Percentiles rank a stretch among this genome's conserved stretches.
phyloP scores from a whole-genome alignment of 179 eudicot species.

The Actinidia arguta region DNA sequence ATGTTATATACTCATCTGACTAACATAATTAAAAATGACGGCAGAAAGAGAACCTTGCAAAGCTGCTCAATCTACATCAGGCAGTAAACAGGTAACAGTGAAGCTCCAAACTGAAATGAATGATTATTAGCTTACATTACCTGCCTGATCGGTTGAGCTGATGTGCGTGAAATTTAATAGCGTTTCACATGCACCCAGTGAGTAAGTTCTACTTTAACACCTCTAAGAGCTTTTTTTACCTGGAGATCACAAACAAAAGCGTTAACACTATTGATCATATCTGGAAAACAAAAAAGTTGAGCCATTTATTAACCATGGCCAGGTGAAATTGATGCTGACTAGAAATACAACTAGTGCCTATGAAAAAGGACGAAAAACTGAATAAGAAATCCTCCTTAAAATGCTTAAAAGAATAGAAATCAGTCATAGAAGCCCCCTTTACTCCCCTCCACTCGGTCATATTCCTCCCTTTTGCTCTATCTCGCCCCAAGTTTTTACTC shows the following conservation, averaged over 20 bases:
- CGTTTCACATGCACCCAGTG: constrained; percentile 33
- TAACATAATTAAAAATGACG: too few relatives aligned
- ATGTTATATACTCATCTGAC: too few relatives aligned
- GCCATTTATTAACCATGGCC: background rate
- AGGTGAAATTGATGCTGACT: too few relatives aligned
- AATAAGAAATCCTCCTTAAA: too few relatives aligned
- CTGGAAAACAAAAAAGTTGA: background rate
- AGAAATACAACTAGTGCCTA: too few relatives aligned
- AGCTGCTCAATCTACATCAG: background rate
- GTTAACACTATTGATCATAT: background rate
- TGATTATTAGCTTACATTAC: constrained; percentile 45
- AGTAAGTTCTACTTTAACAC: constrained; percentile 45
- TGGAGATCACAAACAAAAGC: constrained; percentile 6
- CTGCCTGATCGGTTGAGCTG: constrained; percentile 42
- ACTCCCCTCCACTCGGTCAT: too few relatives aligned
- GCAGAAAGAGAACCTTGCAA: background rate
- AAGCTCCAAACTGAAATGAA: background rate
- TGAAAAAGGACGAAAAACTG: too few relatives aligned
- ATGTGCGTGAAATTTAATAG: constrained; percentile 51
- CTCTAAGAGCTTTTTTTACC: constrained; percentile 63
- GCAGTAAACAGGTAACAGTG: background rate
- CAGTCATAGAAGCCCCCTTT: too few relatives aligned
- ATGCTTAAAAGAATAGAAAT: too few relatives aligned
- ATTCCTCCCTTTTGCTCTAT: too few relatives aligned
- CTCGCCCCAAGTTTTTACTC: too few relatives aligned